Evolutionary conservation across 192 early-diverging fungal genomes (phyloP).

Genomic region (Globomyces pollinis-pini): DNA sequence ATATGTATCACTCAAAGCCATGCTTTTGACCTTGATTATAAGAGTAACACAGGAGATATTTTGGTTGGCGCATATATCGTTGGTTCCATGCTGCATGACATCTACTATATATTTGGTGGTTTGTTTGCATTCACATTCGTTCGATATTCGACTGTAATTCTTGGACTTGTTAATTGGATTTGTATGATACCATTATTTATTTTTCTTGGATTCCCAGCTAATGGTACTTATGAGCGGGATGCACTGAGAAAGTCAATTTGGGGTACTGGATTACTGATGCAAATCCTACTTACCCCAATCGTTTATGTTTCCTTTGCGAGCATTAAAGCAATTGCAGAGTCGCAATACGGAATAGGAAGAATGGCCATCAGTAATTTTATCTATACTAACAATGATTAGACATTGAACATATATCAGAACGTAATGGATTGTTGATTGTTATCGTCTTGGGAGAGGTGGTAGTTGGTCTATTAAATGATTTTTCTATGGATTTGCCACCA

Average conservation of each 20-base stretch:
- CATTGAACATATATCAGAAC: constrained; percentile 7
- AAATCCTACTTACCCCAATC: not conserved
- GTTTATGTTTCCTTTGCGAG: too few species aligned
- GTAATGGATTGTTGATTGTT: constrained; percentile 8
- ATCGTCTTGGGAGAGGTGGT: constrained; percentile 10
- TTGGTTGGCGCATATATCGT: not conserved
- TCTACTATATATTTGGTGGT: not conserved
- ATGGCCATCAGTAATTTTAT: not conserved
- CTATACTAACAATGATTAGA: not conserved
- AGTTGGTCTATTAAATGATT: not conserved
- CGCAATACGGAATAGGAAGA: too few species aligned
- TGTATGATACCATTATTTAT: not conserved
- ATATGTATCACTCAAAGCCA: too few species aligned
- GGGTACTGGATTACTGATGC: not conserved
- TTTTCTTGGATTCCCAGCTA: not conserved
- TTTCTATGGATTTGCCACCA: not conserved
- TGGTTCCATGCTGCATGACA: not conserved
- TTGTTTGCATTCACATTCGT: not conserved
- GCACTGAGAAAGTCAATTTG: not conserved
- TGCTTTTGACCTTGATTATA: not conserved
- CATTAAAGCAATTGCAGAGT: too few species aligned
- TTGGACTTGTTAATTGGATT: not conserved
- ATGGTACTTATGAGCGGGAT: not conserved
- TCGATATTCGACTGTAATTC: not conserved
- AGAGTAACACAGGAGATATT: not conserved